Conservation (phyloP, 768 basidiomycete genomes). For the Rhodotorula paludigena region DNA sequence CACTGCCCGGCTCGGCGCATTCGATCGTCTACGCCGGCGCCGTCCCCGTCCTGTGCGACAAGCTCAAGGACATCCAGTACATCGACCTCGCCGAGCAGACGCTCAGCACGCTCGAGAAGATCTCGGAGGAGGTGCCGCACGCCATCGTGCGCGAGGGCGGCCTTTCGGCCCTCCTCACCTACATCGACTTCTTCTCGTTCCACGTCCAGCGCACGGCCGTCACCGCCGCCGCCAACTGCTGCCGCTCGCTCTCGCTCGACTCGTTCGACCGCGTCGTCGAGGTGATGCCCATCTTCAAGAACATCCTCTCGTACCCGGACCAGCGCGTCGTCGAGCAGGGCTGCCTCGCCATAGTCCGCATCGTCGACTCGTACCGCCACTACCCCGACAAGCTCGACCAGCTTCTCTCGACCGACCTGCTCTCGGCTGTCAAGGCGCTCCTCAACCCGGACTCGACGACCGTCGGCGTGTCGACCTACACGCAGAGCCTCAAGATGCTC, state of each 20-base stretch:
- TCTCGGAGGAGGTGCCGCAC: constrained; percentile 93
- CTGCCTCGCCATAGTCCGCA: constrained; percentile 86
- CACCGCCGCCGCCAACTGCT: constrained; percentile 94
- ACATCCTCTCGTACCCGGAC: constrained; percentile 84
- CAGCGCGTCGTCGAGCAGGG: constrained; percentile 97
- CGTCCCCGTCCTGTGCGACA: constrained; percentile 94
- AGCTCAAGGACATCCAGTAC: constrained; percentile 91
- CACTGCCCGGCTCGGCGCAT: constrained; percentile 94
- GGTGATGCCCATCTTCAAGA: constrained; percentile 79
- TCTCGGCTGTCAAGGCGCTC: constrained; percentile 35
- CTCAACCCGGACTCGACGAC: constrained; percentile 39
- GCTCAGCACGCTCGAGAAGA: constrained; percentile 92
- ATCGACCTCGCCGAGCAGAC: constrained; percentile 99
- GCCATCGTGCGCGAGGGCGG: constrained; percentile 95
- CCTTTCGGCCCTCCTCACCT: constrained; percentile 83
- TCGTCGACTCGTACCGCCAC: constrained; percentile 86
- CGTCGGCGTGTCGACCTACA: constrained; percentile 60
- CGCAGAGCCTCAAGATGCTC: constrained; percentile 75
- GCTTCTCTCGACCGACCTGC: constrained; percentile 66
- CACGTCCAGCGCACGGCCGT: constrained; percentile 94
- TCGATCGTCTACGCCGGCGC: constrained; percentile 98
- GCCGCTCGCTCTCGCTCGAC: constrained; percentile 82
- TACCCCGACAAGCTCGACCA: constrained; percentile 76
- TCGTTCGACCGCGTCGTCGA: constrained; percentile 82
- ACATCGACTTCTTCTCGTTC: constrained; percentile 97